A percentile compares a stretch with the other conserved stretches of the same genome.
These are phyloP conservation scores for Selaginella tamariscina DNA, from an alignment of 75 land plant species.

Conservation along the genomic window DNA sequence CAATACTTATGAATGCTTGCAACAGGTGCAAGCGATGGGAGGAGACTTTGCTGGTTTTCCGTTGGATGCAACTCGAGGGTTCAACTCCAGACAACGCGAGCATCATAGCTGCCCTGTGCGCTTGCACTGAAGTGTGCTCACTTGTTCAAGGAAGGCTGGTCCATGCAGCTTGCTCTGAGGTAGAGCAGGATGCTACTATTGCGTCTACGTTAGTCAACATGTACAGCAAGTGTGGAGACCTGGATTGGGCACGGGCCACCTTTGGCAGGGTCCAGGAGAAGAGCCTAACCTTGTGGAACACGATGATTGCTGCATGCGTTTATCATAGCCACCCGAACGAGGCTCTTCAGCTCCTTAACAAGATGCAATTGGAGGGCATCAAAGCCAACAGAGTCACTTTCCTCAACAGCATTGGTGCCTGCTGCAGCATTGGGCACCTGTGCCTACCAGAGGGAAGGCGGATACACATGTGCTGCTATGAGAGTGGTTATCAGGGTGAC, in stretches of 20 bases:
- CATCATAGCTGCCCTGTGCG: background rate
- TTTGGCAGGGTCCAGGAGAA: background rate
- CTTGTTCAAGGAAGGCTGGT: background rate
- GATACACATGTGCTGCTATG: background rate
- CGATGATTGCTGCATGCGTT: background rate
- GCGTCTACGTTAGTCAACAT: background rate
- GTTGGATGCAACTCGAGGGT: background rate
- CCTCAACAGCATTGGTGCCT: background rate
- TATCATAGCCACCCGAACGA: background rate
- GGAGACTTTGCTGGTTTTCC: background rate
- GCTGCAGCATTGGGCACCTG: background rate
- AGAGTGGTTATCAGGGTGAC: background rate
- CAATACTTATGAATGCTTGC: background rate
- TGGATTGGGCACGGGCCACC: background rate
- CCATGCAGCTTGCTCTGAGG: background rate
- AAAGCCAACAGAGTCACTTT: constrained; percentile 4
- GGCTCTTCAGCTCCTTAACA: background rate
- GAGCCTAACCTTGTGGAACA: constrained; percentile 4
- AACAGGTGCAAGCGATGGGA: background rate
- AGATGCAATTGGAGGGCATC: constrained; percentile 2
- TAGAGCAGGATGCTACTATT: background rate
- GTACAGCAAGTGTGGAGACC: background rate
- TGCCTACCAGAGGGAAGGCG: background rate
- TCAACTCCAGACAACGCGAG: background rate
- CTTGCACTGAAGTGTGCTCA: background rate